A percentile compares a stretch with the other conserved stretches of the same genome.
Evolutionary conservation across 768 basidiomycete species (phyloP).

Genomic region (Auriscalpium microsporum): DNA sequence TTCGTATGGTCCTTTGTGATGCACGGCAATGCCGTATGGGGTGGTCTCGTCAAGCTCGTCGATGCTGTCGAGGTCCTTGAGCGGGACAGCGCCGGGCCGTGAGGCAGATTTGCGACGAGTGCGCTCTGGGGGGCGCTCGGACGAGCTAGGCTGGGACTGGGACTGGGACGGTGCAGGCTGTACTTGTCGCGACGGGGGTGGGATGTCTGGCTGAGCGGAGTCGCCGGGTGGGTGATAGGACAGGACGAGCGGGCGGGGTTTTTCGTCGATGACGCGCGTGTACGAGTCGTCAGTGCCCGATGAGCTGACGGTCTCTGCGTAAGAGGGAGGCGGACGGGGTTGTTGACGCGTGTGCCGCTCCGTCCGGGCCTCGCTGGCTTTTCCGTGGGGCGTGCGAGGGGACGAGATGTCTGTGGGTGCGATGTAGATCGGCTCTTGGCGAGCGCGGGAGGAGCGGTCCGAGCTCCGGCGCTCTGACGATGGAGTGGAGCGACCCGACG

Average conservation of each 20-base stretch:
- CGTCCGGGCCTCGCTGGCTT: neutral
- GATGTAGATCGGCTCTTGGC: neutral
- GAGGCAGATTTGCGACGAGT: constrained; percentile 19
- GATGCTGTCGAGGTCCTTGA: constrained; percentile 50
- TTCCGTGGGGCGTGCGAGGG: neutral
- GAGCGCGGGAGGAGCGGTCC: neutral
- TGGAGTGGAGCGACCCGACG: neutral
- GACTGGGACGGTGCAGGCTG: no score
- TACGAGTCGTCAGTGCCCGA: neutral
- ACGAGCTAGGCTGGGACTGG: neutral
- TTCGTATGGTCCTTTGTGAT: constrained; percentile 74
- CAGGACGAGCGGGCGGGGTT: neutral
- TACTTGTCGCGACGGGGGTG: neutral
- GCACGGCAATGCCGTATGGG: constrained; percentile 53
- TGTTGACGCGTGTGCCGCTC: neutral
- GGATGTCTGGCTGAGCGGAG: neutral
- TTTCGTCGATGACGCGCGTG: neutral
- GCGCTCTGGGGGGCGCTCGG: constrained; percentile 4
- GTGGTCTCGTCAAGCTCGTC: constrained; percentile 75
- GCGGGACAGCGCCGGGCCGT: constrained; percentile 10
- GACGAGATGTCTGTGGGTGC: neutral
- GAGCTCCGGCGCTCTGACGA: neutral
- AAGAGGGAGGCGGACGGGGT: neutral
- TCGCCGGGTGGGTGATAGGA: neutral
- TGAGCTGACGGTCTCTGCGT: neutral